Evolutionary conservation across 192 early-diverging fungal genomes (phyloP), one percentile per base, ranked within the genome.

Genomic region (Jimgerdemannia lactiflua): DNA sequence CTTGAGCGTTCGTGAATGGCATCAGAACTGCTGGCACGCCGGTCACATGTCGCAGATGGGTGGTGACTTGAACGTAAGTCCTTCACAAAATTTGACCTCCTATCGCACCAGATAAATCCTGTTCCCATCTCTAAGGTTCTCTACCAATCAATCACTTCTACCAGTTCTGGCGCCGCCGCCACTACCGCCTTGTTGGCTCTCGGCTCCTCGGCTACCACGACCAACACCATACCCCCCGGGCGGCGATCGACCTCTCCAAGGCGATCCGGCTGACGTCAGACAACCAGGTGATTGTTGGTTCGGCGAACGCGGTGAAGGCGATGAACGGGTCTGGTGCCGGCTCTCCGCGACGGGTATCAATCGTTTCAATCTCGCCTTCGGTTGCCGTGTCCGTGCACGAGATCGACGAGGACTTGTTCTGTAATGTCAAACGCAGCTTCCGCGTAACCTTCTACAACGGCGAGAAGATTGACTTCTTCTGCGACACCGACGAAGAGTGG

Each of bases 41-140:
- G 79, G 79, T 9, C 73, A 71, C 41, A 80, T 80, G 79, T 76
- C 74, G 9, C 79, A 80, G 39, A 49, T 72, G 4, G 79, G 79
- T 3, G 79, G 79, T 14, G 79, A 80, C 67, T 43, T 72, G 54
- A 75, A 80, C 49, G 79, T 80, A 74, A 71, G 70, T 54, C 18
- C 43, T 69, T 69, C 19, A 49, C 11, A 39, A 39, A 6, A 20
- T 4, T 0, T 41, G 3, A 7, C n/a, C 7, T 14, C 71, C 6
- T 29, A 64, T 40, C 10, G 29, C 39, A 4, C 29, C n/a, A 6
- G n/a, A 1, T 19, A 14, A 17, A 29, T 29, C 4, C 59, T 20
- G 14, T 6, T 59, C 49, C 6, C 6, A 59, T 59, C 49, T 59
- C 6, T 59, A 59, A 59, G 0, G 8, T 10, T 59, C 14, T 59